Evolutionary conservation across 2,329 filamentous ascomycete genomes (phyloP), one percentile per base, ranked within the genome.

Genomic region (Colletotrichum noveboracense): DNA sequence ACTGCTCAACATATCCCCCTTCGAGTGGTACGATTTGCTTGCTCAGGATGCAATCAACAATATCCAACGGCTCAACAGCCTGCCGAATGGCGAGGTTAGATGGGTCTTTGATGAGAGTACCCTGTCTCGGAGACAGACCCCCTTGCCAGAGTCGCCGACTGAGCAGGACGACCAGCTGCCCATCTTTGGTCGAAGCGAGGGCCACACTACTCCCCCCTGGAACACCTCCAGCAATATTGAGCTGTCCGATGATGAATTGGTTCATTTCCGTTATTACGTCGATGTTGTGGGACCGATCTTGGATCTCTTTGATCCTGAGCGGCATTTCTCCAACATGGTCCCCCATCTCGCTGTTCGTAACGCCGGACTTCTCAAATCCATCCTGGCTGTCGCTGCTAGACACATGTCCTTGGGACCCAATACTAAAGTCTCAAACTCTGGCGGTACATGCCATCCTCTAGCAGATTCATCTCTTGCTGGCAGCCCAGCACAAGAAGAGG

Each of bases 291-390:
- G 70, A 16, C 76, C 77, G 2, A 77, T 77, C 12, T 67, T 78
- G 5, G 77, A 77, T 43, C 67, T 77, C 14, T 78, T 77, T 14
- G 77, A 78, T 48, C 72, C 72, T 16, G 64, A 68, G 18, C 52
- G 70, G 4, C 75, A 77, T 58, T 78, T 78, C 21, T 64, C 77
- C 34, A 70, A 78, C 16, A 38, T 77, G 4, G 77, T 76, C 9
- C 76, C 76, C 24, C 75, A 78, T 24, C 70, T 78, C 18, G 76
- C 75, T 1, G 70, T 72, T 10, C 72, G 67, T 4, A 78, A 78
- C 18, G 34, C 64, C 13, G 77, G 77, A 3, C 62, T 78, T 7
- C 64, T 78, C 24, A 77, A 78, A 32, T 78, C 75, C 12, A 72
- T 78, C 2, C 21, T 78, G 6, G 77, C 75, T 14, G 72, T 77